Evolutionary conservation across 345 rosid genomes (phyloP).

Genomic region (Leavenworthia alabamica): DNA sequence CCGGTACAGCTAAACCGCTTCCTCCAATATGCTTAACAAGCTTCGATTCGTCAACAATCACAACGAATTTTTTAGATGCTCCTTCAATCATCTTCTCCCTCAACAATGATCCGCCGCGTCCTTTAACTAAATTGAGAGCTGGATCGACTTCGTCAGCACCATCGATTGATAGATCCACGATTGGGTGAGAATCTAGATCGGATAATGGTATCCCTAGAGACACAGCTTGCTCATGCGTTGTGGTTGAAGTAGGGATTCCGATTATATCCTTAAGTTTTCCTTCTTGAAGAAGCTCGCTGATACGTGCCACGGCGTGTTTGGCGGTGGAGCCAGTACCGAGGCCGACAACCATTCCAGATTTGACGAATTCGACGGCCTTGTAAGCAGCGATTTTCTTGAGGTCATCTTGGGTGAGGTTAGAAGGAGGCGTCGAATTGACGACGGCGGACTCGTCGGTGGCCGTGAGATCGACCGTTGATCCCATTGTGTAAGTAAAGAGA

Average conservation of each 20-base stretch:
- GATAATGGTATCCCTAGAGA: conserved; percentile 78
- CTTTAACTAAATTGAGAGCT: conserved; percentile 68
- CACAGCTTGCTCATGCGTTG: conserved; percentile 68
- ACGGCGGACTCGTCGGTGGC: conserved; percentile 19
- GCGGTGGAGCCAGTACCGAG: conserved; percentile 99
- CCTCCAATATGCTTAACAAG: conserved; percentile 59
- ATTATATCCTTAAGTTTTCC: conserved; percentile 61
- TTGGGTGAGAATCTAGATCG: conserved; percentile 65
- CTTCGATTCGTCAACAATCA: conserved; percentile 69
- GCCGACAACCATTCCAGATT: conserved; percentile 94
- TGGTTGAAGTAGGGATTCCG: conserved; percentile 84
- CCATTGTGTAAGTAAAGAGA: conserved; percentile 11
- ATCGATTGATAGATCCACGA: conserved; percentile 78
- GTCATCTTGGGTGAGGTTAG: conserved; percentile 60
- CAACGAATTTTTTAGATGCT: conserved; percentile 59
- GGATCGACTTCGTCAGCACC: conserved; percentile 99
- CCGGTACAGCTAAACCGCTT: conserved; percentile 72
- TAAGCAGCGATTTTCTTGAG: conserved; percentile 73
- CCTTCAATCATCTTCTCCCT: conserved; percentile 96
- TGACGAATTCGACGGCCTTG: conserved; percentile 84
- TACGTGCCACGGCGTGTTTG: conserved; percentile 75
- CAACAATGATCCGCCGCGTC: conserved; percentile 80
- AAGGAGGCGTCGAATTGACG: conserved; percentile 25
- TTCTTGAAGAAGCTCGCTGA: conserved; percentile 64
- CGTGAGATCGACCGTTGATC: conserved; percentile 8